phyloP scores from a whole-genome alignment of 1,139 yeast genomes.

The Saccharomyces hybrid region DNA sequence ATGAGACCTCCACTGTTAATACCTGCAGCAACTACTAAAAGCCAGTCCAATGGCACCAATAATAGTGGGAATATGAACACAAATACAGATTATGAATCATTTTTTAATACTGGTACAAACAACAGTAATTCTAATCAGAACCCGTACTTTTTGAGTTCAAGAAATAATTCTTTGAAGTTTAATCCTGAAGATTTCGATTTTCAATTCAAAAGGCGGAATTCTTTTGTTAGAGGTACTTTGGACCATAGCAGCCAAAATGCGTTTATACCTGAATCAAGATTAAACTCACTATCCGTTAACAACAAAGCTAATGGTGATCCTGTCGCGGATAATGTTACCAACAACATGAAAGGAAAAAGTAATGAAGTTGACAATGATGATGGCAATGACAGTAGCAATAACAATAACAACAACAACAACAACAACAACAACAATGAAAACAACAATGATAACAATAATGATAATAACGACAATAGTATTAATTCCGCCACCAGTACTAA shows the following conservation, averaged over 20 bases:
- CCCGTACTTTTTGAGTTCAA: conserved; percentile 10
- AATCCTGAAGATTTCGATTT: conserved; percentile 26
- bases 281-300: background rate
- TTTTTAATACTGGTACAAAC: conserved; percentile 8
- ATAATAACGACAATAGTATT: conserved; percentile 4
- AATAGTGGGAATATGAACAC: background rate
- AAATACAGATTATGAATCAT: background rate
- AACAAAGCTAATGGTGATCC: background rate
- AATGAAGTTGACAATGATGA: background rate
- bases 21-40: conserved; percentile 26
- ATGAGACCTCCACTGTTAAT: conserved; percentile 18
- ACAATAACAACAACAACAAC: background rate
- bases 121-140: conserved; percentile 5
- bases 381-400: background rate
- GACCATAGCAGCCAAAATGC: conserved; percentile 10
- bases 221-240: conserved; percentile 21
- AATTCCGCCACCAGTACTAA: conserved; percentile 6
- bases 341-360: background rate
- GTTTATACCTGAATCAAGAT: background rate
- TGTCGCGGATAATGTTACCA: background rate
- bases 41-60: conserved; percentile 2
- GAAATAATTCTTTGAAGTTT: conserved; percentile 23
- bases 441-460: background rate
- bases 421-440: background rate
- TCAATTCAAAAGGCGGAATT: conserved; percentile 25